Evolutionary conservation across 768 basidiomycete species (phyloP).

Genomic region (Leccinum uliginosum): DNA sequence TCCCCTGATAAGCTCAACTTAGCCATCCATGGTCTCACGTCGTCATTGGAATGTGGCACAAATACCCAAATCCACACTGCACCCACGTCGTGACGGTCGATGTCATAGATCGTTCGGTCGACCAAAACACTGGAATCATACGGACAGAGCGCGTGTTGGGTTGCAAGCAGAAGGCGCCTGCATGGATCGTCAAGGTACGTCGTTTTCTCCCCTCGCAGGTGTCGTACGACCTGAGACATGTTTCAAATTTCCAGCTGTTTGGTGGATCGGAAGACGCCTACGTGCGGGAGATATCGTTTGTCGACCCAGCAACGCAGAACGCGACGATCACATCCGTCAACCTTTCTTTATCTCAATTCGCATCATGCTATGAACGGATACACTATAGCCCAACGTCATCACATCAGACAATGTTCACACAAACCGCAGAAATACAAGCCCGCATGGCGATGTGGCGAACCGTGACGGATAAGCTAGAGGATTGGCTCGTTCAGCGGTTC

Average conservation of each 20-base stretch:
- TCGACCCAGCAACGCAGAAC: conserved; percentile 77
- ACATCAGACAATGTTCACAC: conserved; percentile 67
- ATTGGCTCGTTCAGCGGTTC: conserved; percentile 83
- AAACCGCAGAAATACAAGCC: conserved; percentile 90
- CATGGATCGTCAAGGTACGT: conserved; percentile 89
- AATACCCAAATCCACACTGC: conserved; percentile 94
- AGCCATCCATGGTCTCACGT: conserved; percentile 92
- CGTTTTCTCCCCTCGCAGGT: conserved; percentile 1
- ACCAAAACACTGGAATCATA: conserved; percentile 82
- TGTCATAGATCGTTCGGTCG: conserved; percentile 79
- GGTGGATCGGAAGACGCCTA: conserved; percentile 93
- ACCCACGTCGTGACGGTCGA: conserved; percentile 85
- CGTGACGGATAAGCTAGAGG: conserved; percentile 79
- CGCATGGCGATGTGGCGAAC: conserved; percentile 77
- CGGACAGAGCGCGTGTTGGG: conserved; percentile 88
- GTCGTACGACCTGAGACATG: conserved; percentile 1
- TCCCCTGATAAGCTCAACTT: conserved; percentile 7
- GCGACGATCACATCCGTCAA: conserved; percentile 90
- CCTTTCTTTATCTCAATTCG: conserved; percentile 91
- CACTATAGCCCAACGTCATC: conserved; percentile 70
- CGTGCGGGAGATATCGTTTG: conserved; percentile 90
- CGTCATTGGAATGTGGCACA: conserved; percentile 89
- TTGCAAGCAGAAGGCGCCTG: conserved; percentile 88
- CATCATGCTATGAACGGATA: conserved; percentile 88
- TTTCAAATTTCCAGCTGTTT: conserved; percentile 53